phyloP scores from a whole-genome alignment of 345 rosid genomes.

The Mercurialis annua region DNA sequence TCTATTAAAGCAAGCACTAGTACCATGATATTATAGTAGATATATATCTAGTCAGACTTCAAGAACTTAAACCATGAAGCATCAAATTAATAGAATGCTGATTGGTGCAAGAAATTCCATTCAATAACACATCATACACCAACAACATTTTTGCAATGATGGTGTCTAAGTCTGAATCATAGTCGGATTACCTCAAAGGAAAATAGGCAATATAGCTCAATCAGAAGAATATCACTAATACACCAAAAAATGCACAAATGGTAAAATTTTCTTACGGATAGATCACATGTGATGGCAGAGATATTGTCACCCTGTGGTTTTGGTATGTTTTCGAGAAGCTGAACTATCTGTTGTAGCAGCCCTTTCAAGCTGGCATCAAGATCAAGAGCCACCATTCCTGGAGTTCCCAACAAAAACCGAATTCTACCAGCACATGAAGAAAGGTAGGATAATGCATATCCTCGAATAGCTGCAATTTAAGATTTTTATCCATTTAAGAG shows the following conservation, averaged over 20 bases:
- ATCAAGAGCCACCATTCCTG: slow-evolving; percentile 99
- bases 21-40: no score
- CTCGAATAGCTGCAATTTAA: slow-evolving; percentile 81
- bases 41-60: no score
- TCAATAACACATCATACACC: no score
- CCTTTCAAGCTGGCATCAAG: slow-evolving; percentile 82
- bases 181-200: slow-evolving; percentile 6
- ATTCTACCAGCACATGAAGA: slow-evolving; percentile 98
- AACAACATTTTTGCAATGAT: not conserved
- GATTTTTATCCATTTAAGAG: not conserved
- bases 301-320: slow-evolving; percentile 87
- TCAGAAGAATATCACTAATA: not conserved
- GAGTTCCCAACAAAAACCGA: slow-evolving; percentile 84
- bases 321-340: slow-evolving; percentile 82
- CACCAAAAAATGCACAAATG: slow-evolving; percentile 2
- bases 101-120: no score
- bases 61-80: no score
- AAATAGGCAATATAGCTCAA: slow-evolving; percentile 1
- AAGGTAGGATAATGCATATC: slow-evolving; percentile 96
- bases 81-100: no score
- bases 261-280: slow-evolving; percentile 68
- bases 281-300: slow-evolving; percentile 80
- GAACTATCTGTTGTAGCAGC: slow-evolving; percentile 80
- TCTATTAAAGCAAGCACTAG: no score
- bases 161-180: not conserved